Evolutionary conservation across 2,329 filamentous ascomycete genomes (phyloP), one percentile per base, ranked within the genome.

Genomic region (Colletotrichum aenigma): DNA sequence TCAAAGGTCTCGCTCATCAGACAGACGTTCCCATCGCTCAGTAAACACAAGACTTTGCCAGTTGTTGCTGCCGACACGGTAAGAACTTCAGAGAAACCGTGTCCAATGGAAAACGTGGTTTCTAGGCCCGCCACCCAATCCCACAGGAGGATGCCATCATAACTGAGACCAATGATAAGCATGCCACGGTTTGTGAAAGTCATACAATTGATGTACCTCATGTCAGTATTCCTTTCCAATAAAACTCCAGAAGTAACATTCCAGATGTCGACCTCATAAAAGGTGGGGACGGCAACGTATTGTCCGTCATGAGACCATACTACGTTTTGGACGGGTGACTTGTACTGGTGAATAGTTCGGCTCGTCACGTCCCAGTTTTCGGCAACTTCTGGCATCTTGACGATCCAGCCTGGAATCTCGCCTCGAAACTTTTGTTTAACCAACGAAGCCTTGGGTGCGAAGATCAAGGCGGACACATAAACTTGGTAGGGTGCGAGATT

Each of bases 301-400:
- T 21, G 9, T 7, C 43, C 43, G n/a, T 48, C 43, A 21, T 21
- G 43, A 21, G 43, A 48, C 43, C 43, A 48, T 0, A 3, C 18
- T 1, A 48, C 1, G 3, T 1, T 3, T n/a, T 3, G 1, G 18
- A n/a, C 38, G 3, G 0, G 0, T n/a, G 38, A 48, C 3, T 12
- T n/a, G n/a, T 13, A 48, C 10, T 21, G 43, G 6, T 48, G 43
- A 4, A 48, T 1, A 12, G 18, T 48, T 13, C 43, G 43, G 9
- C 18, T n/a, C 4, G 43, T 48, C 3, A 7, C 0, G 3, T 48
- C 43, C 43, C 43, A 48, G 6, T 48, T 2, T 7, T 48, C 43
- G 43, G 43, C 9, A 48, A 48, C 43, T 48, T 48, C 43, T 0
- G 43, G 43, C 43, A 48, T 21, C 10, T 21, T 48, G 10, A 48